Evolutionary conservation across 208 protist species (phyloP).

Genomic region (Leishmania amazonensis): DNA sequence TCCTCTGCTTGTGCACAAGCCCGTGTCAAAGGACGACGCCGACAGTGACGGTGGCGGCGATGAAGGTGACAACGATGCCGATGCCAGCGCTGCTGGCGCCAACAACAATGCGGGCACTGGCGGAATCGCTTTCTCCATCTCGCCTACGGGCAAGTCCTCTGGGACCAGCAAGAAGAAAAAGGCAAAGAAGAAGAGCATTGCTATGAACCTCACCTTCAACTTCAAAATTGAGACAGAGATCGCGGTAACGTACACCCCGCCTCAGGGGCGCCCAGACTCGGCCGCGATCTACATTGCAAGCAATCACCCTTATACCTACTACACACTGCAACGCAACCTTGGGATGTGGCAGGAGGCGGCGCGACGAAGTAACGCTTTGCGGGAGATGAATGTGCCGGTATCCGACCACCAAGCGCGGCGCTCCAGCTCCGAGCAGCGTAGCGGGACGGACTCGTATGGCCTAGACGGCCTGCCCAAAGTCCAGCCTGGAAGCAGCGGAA

Average conservation of each 20-base stretch:
- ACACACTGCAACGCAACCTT: conserved; percentile 68
- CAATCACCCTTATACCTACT: conserved; percentile 92
- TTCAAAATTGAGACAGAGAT: conserved; percentile 70
- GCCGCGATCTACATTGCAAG: conserved; percentile 88
- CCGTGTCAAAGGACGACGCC: conserved; percentile 15
- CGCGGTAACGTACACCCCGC: conserved; percentile 41
- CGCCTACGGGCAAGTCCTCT: conserved; percentile 20
- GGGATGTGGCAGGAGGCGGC: conserved; percentile 52
- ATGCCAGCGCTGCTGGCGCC: conserved; percentile 7
- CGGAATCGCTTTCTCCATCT: conserved; percentile 24
- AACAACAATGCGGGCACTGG: conserved; percentile 12
- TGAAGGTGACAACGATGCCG: conserved; percentile 32
- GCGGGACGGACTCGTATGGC: neutral
- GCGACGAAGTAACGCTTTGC: conserved; percentile 18
- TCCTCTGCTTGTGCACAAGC: conserved; percentile 62
- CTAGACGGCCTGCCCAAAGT: neutral
- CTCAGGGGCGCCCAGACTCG: conserved; percentile 55
- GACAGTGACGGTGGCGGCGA: conserved; percentile 34
- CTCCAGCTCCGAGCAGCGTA: neutral
- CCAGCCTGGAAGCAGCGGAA: neutral
- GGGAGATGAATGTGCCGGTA: conserved; percentile 14
- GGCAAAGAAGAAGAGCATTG: conserved; percentile 56
- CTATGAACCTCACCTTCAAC: conserved; percentile 87
- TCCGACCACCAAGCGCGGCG: neutral
- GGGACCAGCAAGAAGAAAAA: conserved; percentile 41